Evolutionary conservation across 1,284 basidiomycete species (phyloP).

Genomic region (Trametes versicolor): DNA sequence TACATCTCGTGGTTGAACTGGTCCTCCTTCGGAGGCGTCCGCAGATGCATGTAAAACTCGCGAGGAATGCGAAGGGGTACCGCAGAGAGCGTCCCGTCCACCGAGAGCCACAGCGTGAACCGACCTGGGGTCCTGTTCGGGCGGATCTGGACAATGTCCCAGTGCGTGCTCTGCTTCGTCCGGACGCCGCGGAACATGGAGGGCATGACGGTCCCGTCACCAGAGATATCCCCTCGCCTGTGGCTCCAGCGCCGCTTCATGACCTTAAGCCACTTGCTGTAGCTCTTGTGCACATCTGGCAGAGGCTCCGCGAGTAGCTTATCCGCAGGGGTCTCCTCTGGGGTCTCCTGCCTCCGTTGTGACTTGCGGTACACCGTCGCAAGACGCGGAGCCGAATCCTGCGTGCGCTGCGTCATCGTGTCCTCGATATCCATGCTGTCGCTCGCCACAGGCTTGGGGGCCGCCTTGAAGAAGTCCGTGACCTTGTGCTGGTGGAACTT

Average conservation of each 20-base stretch:
- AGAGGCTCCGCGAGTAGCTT: constrained; percentile 46
- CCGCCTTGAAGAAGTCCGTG: constrained; percentile 90
- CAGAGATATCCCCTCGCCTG: constrained; percentile 51
- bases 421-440: constrained; percentile 75
- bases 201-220: constrained; percentile 56
- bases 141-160: constrained; percentile 96
- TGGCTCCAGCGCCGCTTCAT: constrained; percentile 87
- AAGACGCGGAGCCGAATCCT: constrained; percentile 47
- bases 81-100: constrained; percentile 83
- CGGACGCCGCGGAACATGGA: constrained; percentile 84
- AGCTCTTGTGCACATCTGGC: constrained; percentile 73
- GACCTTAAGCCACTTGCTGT: constrained; percentile 83
- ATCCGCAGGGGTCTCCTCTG: constrained; percentile 52
- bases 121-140: constrained; percentile 83
- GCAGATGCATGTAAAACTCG: constrained; percentile 94
- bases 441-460: constrained; percentile 42
- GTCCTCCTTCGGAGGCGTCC: constrained; percentile 66
- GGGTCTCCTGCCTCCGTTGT: constrained; percentile 48
- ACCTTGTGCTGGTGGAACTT: constrained; percentile 99
- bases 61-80: constrained; percentile 89
- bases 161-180: constrained; percentile 75
- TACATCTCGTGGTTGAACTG: constrained; percentile 81
- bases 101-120: constrained; percentile 90
- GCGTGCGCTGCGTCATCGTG: constrained; percentile 41
- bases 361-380: constrained; percentile 66